These are phyloP conservation scores for Astrothelium macrocarpum DNA, from an alignment of 495 filamentous ascomycete species.

Conservation along the genomic window DNA sequence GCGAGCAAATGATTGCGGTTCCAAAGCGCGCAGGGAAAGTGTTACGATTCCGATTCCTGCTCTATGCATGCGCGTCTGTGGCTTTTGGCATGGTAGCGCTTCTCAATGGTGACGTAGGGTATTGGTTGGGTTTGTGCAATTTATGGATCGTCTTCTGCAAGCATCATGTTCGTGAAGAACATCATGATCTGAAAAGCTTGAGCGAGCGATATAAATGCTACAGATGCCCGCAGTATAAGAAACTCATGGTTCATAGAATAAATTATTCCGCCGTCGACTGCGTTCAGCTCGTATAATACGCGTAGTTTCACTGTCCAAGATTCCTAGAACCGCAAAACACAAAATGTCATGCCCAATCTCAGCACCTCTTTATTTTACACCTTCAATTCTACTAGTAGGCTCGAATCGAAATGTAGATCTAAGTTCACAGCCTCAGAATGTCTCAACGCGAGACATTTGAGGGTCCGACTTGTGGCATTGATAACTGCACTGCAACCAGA, in stretches of 20 bases:
- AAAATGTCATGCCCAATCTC: too few species aligned
- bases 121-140: constrained; percentile 7
- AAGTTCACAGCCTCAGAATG: too few species aligned
- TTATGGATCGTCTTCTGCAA: constrained; percentile 3
- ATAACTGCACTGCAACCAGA: constrained; percentile 4
- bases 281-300: background rate
- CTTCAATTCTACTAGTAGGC: too few species aligned
- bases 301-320: too few species aligned
- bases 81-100: constrained; percentile 4
- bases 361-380: too few species aligned
- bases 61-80: constrained; percentile 4
- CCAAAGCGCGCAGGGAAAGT: background rate
- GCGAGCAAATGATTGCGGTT: background rate
- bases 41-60: background rate
- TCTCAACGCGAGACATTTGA: background rate
- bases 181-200: constrained; percentile 2
- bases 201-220: background rate
- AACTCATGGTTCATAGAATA: background rate
- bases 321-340: too few species aligned
- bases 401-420: too few species aligned
- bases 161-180: constrained; percentile 1
- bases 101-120: constrained; percentile 1
- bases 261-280: background rate
- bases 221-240: background rate
- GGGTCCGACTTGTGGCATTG: background rate